Conservation (phyloP, 345 rosid genomes). For the Eucalyptus leucophloia region DNA sequence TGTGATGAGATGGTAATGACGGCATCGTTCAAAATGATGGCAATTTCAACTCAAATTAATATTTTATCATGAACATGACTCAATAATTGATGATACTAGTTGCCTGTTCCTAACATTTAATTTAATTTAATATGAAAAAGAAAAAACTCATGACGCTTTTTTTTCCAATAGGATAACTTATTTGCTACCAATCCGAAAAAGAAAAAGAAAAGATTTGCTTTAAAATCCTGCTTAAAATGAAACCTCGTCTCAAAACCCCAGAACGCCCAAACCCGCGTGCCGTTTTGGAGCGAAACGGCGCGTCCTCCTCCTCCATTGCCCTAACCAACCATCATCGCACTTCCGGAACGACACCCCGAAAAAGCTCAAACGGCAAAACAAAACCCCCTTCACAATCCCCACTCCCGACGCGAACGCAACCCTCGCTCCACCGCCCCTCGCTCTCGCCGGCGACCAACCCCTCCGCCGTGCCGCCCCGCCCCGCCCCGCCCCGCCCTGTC, state of each 20-base stretch:
- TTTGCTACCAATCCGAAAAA: background rate
- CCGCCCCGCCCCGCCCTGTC: background rate
- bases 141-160: accelerated
- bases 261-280: background rate
- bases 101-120: accelerated
- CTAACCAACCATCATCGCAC: background rate
- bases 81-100: accelerated
- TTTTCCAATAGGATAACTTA: background rate
- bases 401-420: background rate
- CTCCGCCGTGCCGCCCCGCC: background rate
- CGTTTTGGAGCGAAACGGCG: background rate
- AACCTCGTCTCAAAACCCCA: background rate
- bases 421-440: background rate
- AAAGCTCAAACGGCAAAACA: background rate
- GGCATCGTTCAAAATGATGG: background rate
- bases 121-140: background rate
- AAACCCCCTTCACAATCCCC: background rate
- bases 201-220: background rate
- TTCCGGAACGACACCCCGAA: background rate
- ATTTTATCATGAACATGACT: accelerated
- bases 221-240: background rate
- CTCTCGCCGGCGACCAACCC: background rate
- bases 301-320: background rate
- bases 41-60: background rate
- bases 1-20: accelerated